Percentiles rank a stretch among this genome's conserved stretches.
These are phyloP conservation scores for Xanthoconium purpureum DNA, from an alignment of 768 basidiomycete species.

Conservation along the genomic window DNA sequence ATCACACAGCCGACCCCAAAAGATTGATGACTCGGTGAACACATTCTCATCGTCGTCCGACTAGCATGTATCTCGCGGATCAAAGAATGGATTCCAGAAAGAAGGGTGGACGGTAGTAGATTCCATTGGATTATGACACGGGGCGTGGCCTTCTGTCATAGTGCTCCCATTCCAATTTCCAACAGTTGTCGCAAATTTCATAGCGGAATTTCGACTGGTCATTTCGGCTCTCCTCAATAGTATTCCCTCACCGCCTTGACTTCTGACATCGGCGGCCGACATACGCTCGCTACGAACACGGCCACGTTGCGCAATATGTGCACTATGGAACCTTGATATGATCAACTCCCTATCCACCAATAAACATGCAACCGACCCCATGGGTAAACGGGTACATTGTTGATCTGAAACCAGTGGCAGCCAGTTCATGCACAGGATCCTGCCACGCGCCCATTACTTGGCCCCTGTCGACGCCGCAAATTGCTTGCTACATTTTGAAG, in stretches of 20 bases:
- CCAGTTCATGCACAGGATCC: too few species aligned
- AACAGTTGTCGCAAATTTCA: not conserved
- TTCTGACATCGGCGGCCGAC: not conserved
- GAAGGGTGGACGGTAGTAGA: not conserved
- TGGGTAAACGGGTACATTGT: not conserved
- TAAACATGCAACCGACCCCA: not conserved
- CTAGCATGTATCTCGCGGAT: not conserved
- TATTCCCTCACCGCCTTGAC: slow-evolving; percentile 5
- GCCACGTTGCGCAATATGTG: not conserved
- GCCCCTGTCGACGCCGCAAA: too few species aligned
- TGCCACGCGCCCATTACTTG: too few species aligned
- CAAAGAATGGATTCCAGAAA: not conserved
- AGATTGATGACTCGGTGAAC: slow-evolving; percentile 8
- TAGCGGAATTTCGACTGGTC: not conserved
- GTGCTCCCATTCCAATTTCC: not conserved
- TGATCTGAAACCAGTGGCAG: not conserved
- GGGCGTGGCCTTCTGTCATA: not conserved
- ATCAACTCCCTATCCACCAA: not conserved
- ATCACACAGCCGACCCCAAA: slow-evolving; percentile 23
- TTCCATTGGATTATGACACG: not conserved
- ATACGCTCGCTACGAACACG: not conserved
- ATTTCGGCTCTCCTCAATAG: not conserved
- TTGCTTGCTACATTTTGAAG: too few species aligned
- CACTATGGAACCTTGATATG: not conserved
- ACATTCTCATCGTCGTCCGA: not conserved